These are phyloP conservation scores for Canavalia ensiformis DNA, from an alignment of 306 rosid species.

Conservation along the genomic window DNA sequence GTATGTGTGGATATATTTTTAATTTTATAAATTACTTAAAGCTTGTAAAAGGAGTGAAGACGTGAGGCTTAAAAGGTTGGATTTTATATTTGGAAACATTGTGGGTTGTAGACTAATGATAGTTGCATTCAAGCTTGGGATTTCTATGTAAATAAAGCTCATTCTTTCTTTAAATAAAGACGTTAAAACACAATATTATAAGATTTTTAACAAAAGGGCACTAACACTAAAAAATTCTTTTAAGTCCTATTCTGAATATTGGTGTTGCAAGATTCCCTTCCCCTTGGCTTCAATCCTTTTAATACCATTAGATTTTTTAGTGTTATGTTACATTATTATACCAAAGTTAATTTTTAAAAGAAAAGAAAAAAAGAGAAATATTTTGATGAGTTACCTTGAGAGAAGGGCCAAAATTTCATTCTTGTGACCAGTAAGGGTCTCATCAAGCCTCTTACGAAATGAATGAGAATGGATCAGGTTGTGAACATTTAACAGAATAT, in stretches of 20 bases:
- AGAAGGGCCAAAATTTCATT: conserved; percentile 55
- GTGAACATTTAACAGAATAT: neutral
- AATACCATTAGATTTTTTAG: neutral
- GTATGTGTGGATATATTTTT: too few species aligned
- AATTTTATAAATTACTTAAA: neutral
- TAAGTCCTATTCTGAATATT: neutral
- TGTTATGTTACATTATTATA: conserved; percentile 39
- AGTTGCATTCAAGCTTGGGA: conserved; percentile 14
- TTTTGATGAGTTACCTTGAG: conserved; percentile 47
- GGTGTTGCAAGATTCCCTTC: conserved; percentile 90
- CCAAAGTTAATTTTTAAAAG: neutral
- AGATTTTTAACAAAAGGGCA: neutral
- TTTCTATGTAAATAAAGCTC: conserved; percentile 16
- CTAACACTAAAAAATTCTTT: too few species aligned
- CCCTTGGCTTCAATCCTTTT: conserved; percentile 73
- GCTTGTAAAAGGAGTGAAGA: neutral
- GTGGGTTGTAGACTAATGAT: neutral
- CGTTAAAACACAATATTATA: conserved; percentile 9
- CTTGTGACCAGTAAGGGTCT: conserved; percentile 53
- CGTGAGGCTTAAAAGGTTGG: neutral
- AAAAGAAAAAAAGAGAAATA: neutral
- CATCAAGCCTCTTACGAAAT: conserved; percentile 57
- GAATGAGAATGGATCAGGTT: conserved; percentile 49
- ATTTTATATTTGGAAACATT: neutral
- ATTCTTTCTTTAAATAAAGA: conserved; percentile 15